These are phyloP conservation scores for Niveomyces coronatus DNA, from an alignment of 2,329 filamentous ascomycete species.

Conservation along the genomic window DNA sequence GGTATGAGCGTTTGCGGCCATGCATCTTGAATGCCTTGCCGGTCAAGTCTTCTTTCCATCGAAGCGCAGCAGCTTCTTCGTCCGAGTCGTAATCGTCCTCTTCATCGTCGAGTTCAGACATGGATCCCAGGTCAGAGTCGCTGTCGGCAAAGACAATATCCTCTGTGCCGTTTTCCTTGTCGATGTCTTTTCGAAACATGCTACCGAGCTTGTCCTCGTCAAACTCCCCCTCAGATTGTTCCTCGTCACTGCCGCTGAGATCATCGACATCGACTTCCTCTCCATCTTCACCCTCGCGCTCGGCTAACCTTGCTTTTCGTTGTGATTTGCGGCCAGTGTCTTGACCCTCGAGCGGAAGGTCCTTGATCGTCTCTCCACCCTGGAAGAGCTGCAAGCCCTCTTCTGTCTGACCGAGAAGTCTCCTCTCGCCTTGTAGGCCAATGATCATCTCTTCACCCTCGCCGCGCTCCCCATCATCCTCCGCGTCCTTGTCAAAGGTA, in stretches of 20 bases:
- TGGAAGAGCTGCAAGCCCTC: slow-evolving; percentile 79
- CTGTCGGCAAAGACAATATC: slow-evolving; percentile 90
- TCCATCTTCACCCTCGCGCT: slow-evolving; percentile 48
- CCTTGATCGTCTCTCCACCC: slow-evolving; percentile 58
- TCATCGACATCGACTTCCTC: slow-evolving; percentile 47
- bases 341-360: slow-evolving; percentile 36
- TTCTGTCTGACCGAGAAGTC: slow-evolving; percentile 70
- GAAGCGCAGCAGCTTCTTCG: slow-evolving; percentile 61
- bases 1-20: slow-evolving; percentile 58
- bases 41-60: slow-evolving; percentile 83
- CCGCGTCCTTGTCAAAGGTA: slow-evolving; percentile 60
- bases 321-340: slow-evolving; percentile 52
- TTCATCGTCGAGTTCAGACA: slow-evolving; percentile 49
- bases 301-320: slow-evolving; percentile 46
- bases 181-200: slow-evolving; percentile 44
- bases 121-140: slow-evolving; percentile 88
- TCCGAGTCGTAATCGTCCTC: slow-evolving; percentile 43
- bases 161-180: slow-evolving; percentile 46
- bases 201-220: slow-evolving; percentile 50
- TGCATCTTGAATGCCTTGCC: slow-evolving; percentile 66
- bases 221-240: slow-evolving; percentile 46
- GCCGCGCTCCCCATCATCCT: slow-evolving; percentile 62
- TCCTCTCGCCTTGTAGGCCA: slow-evolving; percentile 72
- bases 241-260: slow-evolving; percentile 42
- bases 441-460: slow-evolving; percentile 93